Evolutionary conservation across 1,284 basidiomycete genomes (phyloP).

Genomic region (Sanghuangporus sanghuang): DNA sequence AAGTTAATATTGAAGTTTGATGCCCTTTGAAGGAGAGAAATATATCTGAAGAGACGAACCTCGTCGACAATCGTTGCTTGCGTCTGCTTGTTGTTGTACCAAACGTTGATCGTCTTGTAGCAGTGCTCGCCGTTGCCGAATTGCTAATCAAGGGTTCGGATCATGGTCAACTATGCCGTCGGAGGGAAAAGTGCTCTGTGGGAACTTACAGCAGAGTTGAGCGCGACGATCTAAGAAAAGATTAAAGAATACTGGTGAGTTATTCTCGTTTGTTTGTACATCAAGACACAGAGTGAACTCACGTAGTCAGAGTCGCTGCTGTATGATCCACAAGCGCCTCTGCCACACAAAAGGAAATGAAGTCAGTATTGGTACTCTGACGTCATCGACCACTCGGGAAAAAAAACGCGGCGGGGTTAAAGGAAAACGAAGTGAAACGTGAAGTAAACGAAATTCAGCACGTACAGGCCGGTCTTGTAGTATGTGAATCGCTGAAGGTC

Average conservation of each 20-base stretch:
- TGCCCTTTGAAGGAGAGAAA: background rate
- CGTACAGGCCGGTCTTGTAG: conserved; percentile 29
- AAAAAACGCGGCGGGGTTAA: background rate
- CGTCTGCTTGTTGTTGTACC: conserved; percentile 45
- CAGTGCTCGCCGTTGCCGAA: conserved; percentile 42
- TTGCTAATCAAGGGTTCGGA: conserved; percentile 25
- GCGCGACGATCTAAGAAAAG: conserved; percentile 36
- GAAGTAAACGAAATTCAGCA: background rate
- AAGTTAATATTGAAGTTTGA: background rate
- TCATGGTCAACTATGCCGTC: conserved; percentile 6
- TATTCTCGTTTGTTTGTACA: background rate
- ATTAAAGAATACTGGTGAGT: background rate
- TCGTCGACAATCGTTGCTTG: conserved; percentile 51
- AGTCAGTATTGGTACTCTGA: background rate
- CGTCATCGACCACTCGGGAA: background rate
- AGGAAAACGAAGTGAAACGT: background rate
- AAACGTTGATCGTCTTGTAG: conserved; percentile 49
- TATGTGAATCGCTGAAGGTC: conserved; percentile 24
- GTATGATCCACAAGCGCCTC: conserved; percentile 33
- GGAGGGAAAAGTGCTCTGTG: conserved; percentile 6
- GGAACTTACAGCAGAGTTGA: conserved; percentile 32
- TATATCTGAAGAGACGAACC: conserved; percentile 32
- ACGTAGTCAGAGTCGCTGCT: conserved; percentile 31
- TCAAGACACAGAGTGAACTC: conserved; percentile 18
- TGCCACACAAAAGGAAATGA: conserved; percentile 11